A percentile compares a stretch with the other conserved stretches of the same genome.
These are phyloP conservation scores for Tetradesmus obliquus DNA, from an alignment of 139 green algal species.

Conservation along the genomic window DNA sequence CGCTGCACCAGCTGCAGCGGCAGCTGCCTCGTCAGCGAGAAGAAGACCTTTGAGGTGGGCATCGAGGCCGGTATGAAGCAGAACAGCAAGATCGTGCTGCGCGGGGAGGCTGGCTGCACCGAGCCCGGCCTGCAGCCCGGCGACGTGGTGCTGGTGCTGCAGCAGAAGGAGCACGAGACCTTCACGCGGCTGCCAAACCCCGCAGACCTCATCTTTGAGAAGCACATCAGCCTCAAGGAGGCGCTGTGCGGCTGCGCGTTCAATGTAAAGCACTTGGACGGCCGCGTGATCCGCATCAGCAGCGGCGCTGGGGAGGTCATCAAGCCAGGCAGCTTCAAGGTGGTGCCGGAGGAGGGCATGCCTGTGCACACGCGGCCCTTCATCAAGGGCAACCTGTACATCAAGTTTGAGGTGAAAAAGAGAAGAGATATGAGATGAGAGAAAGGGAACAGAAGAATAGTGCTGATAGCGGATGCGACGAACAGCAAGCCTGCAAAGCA, in stretches of 20 bases:
- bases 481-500: background rate
- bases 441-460: background rate
- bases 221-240: slow-evolving; percentile 90
- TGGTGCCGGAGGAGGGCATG: slow-evolving; percentile 95
- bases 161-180: slow-evolving; percentile 90
- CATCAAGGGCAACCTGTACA: slow-evolving; percentile 95
- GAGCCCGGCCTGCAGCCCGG: slow-evolving; percentile 90
- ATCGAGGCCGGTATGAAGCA: slow-evolving; percentile 95
- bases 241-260: slow-evolving; percentile 91
- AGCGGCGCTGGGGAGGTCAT: slow-evolving; percentile 84
- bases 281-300: slow-evolving; percentile 83
- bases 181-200: slow-evolving; percentile 85
- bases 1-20: slow-evolving; percentile 84
- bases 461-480: background rate
- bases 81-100: slow-evolving; percentile 90
- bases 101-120: slow-evolving; percentile 91
- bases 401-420: slow-evolving; percentile 80
- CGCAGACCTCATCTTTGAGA: slow-evolving; percentile 92
- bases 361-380: slow-evolving; percentile 91
- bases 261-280: slow-evolving; percentile 90
- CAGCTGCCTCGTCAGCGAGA: slow-evolving; percentile 85
- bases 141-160: slow-evolving; percentile 97
- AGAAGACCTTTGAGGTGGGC: slow-evolving; percentile 98
- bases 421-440: background rate
- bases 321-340: slow-evolving; percentile 89